Evolutionary conservation across 1,284 basidiomycete genomes (phyloP), one percentile per base, ranked within the genome.

Genomic region (Neolentinus lepideus): DNA sequence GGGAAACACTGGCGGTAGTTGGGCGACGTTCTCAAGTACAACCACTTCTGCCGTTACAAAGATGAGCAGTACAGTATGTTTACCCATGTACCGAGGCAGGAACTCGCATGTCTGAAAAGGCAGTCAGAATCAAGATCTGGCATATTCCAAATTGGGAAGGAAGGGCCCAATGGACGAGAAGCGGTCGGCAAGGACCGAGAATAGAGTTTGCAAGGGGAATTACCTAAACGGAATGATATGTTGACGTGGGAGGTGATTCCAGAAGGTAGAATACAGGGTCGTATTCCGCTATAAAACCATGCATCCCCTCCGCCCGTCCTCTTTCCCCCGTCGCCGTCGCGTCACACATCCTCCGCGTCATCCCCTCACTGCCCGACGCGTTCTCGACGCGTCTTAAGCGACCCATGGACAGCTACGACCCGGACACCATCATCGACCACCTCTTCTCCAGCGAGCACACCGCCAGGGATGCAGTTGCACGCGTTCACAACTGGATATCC

Each of bases 401-500:
- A 21, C 14, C 45, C 45, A 50, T 29, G 24, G 47, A 25, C 27
- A 25, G 24, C 47, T 50, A 50, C 47, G 22, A 25, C 47, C 11
- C 22, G 24, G 47, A 25, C 47, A 29, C 22, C 47, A 22, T 22
- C 47, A 25, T 50, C 47, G 47, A 50, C 47, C 47, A 50, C 24
- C 47, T 50, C 47, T 50, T 50, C n/a, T 25, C 22, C 22, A 29
- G 27, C 27, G 47, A 50, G 16, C 47, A 50, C 22, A 50, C 47
- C 4, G 24, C 47, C 22, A 50, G n/a, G 22, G 47, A 50, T 22
- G 47, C 47, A 8, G 47, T 50, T 8, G 24, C 47, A 11, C 47
- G 47, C 47, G 24, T 50, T 9, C 47, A 50, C 47, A 50, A 29
- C 47, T 50, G 47, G 47, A 26, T 50, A 29, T 50, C 47, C 11